phyloP scores from a whole-genome alignment of 1,139 yeast species.

The Hyphopichia khmerensis region DNA sequence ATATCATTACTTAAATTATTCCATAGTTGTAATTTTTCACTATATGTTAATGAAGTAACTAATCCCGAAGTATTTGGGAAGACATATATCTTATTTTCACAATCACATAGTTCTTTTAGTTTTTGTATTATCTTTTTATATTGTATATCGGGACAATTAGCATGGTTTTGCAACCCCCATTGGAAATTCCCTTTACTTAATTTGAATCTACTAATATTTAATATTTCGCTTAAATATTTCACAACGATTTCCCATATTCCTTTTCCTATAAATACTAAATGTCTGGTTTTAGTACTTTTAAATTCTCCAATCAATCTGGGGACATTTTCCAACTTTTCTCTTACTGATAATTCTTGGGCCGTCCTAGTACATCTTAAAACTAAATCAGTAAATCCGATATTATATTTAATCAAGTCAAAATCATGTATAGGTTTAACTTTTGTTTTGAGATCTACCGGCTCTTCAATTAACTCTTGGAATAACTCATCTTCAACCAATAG shows the following conservation, averaged over 20 bases:
- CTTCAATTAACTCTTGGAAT: constrained; percentile 19
- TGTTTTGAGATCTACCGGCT: constrained; percentile 35
- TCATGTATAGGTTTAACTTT: constrained; percentile 53
- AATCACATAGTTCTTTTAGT: constrained; percentile 14
- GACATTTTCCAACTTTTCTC: constrained; percentile 58
- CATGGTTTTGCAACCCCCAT: constrained; percentile 53
- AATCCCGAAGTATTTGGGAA: constrained; percentile 78
- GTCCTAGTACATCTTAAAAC: constrained; percentile 64
- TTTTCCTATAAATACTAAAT: constrained; percentile 65
- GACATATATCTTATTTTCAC: constrained; percentile 42
- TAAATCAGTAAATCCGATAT: constrained; percentile 71
- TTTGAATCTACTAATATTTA: constrained; percentile 12
- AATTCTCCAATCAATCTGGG: constrained; percentile 53
- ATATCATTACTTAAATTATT: constrained; percentile 13
- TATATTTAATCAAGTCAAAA: constrained; percentile 41
- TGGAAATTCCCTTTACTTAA: constrained; percentile 26
- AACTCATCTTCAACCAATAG: constrained; percentile 10
- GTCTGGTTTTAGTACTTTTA: constrained; percentile 30
- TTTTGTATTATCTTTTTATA: constrained; percentile 18
- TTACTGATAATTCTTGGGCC: constrained; percentile 50
- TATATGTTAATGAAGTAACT: constrained; percentile 52
- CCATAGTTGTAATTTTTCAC: constrained; percentile 53
- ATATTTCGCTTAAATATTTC: constrained; percentile 20
- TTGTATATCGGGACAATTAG: constrained; percentile 8
- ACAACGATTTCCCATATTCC: constrained; percentile 74